Conservation (phyloP, 306 rosid genomes). For the Dryas alaskensis region DNA sequence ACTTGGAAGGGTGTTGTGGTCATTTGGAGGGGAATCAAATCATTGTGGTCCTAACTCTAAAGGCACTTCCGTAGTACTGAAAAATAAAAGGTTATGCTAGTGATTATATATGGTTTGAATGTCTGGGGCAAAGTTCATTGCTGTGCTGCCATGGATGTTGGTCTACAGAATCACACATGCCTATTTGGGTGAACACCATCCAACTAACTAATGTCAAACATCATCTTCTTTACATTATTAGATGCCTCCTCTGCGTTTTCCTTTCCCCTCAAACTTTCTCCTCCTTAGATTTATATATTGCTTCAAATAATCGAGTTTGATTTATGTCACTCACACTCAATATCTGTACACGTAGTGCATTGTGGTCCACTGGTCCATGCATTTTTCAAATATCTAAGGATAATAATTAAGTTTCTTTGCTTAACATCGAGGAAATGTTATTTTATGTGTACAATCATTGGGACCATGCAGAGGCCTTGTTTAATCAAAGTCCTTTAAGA, state of each 20-base stretch:
- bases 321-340: not conserved
- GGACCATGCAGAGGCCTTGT: not conserved
- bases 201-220: not conserved
- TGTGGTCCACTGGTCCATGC: not conserved
- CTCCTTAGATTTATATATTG: not conserved
- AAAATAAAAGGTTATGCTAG: constrained; percentile 32
- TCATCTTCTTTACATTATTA: constrained; percentile 7
- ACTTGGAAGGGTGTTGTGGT: constrained; percentile 30
- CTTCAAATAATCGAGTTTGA: not conserved
- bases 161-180: constrained; percentile 23
- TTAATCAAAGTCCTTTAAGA: not conserved
- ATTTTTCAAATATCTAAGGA: not conserved
- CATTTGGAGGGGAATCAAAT: constrained; percentile 31
- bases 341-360: not conserved
- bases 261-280: no score
- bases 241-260: not conserved
- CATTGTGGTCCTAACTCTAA: constrained; percentile 40
- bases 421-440: not conserved
- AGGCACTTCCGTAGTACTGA: constrained; percentile 53
- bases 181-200: constrained; percentile 1
- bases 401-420: not conserved
- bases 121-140: constrained; percentile 4
- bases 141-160: constrained; percentile 18
- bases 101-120: constrained; percentile 38
- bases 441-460: not conserved